phyloP scores from a whole-genome alignment of 345 rosid genomes.

The Corchorus capsularis region DNA sequence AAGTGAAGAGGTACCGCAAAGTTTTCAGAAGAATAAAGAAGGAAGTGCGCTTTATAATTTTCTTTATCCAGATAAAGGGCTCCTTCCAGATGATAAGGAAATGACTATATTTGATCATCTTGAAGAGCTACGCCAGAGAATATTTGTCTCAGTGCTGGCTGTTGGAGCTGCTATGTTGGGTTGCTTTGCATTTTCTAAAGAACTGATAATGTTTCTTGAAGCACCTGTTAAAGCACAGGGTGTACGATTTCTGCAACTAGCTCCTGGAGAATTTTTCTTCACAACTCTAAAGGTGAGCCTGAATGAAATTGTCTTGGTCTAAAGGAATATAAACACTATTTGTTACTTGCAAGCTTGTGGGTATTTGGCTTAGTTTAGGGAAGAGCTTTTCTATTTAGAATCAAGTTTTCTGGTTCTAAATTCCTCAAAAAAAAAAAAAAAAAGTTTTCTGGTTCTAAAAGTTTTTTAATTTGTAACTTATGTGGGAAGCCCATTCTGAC shows the following conservation, averaged over 20 bases:
- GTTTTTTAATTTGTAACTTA: too few relatives aligned
- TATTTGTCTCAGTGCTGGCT: constrained; percentile 85
- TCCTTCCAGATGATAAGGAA: constrained; percentile 93
- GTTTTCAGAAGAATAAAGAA: constrained; percentile 42
- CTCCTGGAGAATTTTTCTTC: constrained; percentile 98
- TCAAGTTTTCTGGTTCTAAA: too few relatives aligned
- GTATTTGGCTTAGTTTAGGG: too few relatives aligned
- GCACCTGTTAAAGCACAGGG: constrained; percentile 96
- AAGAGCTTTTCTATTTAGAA: too few relatives aligned
- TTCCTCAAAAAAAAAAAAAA: too few relatives aligned
- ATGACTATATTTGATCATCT: constrained; percentile 97
- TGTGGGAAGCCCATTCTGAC: too few relatives aligned
- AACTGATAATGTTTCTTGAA: constrained; percentile 81
- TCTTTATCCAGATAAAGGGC: constrained; percentile 85
- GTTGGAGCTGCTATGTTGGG: constrained; percentile 93
- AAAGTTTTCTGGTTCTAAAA: too few relatives aligned
- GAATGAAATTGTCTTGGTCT: constrained; percentile 8
- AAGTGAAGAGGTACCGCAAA: constrained; percentile 32
- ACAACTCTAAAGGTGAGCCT: constrained; percentile 82
- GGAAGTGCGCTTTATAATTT: constrained; percentile 61
- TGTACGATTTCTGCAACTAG: constrained; percentile 89
- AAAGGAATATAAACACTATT: neutral
- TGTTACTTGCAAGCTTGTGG: too few relatives aligned
- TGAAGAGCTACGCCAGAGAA: constrained; percentile 88
- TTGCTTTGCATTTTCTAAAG: constrained; percentile 94